Percentiles rank a stretch among this genome's conserved stretches.
phyloP scores from a whole-genome alignment of 148 eudicot species.

The Hydrangea macrophylla region DNA sequence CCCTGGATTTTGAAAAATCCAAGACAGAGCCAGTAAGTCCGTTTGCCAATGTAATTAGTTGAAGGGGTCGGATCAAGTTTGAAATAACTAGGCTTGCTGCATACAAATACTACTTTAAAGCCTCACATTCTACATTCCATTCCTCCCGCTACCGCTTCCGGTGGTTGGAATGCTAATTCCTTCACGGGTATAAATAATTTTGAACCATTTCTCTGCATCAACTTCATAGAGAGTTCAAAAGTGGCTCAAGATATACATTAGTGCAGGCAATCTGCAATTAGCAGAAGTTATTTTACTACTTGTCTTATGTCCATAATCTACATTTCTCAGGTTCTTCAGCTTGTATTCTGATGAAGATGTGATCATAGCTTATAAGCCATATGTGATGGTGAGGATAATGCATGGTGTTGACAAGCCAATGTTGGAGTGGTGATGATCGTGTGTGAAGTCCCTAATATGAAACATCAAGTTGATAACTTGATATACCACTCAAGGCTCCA shows the following conservation, averaged over 20 bases:
- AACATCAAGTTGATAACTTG: background rate
- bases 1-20: no score
- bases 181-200: background rate
- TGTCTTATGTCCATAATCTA: background rate
- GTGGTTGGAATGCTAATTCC: no score
- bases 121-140: no score
- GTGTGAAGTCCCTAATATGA: background rate
- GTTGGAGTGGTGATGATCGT: background rate
- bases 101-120: no score
- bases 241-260: background rate
- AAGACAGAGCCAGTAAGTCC: no score
- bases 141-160: no score
- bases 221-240: background rate
- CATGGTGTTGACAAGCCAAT: background rate
- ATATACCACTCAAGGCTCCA: no score
- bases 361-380: background rate
- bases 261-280: background rate
- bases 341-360: background rate
- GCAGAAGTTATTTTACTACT: background rate
- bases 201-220: background rate
- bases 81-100: no score
- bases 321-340: background rate
- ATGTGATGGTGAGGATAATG: background rate
- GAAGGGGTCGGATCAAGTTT: no score
- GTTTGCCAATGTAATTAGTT: no score